These are phyloP conservation scores for Phylloboletellus chloephorus DNA, from an alignment of 1,284 basidiomycete species.

Conservation along the genomic window DNA sequence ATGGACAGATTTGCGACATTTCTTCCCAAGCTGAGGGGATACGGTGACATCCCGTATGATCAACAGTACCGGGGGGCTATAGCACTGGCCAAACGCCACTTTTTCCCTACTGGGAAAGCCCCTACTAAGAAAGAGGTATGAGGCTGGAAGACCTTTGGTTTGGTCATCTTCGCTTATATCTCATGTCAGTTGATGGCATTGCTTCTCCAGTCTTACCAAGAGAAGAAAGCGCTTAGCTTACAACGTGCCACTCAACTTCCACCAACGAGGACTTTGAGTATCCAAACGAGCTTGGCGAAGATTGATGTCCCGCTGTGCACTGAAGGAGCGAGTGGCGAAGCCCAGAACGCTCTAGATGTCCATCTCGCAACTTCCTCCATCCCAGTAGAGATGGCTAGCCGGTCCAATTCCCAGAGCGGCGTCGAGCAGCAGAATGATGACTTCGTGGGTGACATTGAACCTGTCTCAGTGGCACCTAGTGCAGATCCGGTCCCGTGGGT, in stretches of 20 bases:
- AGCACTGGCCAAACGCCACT: conserved; percentile 27
- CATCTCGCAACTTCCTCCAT: not conserved
- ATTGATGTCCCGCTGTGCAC: not conserved
- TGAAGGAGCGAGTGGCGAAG: not conserved
- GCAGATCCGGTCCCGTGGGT: conserved; percentile 11
- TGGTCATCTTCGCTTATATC: conserved; percentile 9
- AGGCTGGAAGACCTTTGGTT: not conserved
- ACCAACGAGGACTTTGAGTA: conserved; percentile 15
- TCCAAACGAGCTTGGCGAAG: conserved; percentile 22
- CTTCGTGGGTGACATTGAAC: conserved; percentile 1
- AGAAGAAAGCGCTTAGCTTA: conserved; percentile 15
- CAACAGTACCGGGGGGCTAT: conserved; percentile 27
- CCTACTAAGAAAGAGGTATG: conserved; percentile 27
- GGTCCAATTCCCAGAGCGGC: not conserved
- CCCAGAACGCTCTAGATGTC: not conserved
- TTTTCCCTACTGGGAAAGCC: conserved; percentile 24
- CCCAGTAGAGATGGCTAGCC: conserved; percentile 1
- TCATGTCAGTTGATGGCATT: conserved; percentile 23
- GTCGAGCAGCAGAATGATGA: not conserved
- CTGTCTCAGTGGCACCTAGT: not conserved
- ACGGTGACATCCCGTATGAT: conserved; percentile 28
- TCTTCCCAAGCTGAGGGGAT: conserved; percentile 30
- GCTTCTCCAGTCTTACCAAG: conserved; percentile 26
- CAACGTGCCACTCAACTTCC: conserved; percentile 4
- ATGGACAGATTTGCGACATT: conserved; percentile 25